Evolutionary conservation across 192 early-diverging fungal genomes (phyloP).

Genomic region (Podila minutissima): DNA sequence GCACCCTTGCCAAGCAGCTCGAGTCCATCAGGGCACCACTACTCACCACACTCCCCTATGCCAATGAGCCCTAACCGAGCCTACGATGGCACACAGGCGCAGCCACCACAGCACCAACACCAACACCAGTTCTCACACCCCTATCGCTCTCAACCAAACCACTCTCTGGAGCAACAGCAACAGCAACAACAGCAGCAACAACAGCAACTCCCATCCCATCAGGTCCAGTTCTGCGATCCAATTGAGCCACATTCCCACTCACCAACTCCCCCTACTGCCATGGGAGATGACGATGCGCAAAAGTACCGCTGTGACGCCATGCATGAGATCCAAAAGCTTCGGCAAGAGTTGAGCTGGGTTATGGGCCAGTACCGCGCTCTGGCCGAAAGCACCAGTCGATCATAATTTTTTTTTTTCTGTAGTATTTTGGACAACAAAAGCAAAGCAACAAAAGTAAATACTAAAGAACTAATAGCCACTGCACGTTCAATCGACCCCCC

Average conservation of each 20-base stretch:
- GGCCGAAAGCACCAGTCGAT: slow-evolving; percentile 6
- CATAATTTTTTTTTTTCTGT: not conserved
- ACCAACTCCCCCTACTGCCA: not conserved
- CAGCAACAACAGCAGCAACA: not conserved
- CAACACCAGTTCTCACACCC: not conserved
- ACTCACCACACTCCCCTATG: not conserved
- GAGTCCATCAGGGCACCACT: slow-evolving; percentile 1
- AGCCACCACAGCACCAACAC: not conserved
- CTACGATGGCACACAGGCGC: too few relatives aligned
- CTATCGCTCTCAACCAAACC: not conserved
- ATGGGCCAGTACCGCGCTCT: slow-evolving; percentile 15
- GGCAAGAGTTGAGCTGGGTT: slow-evolving; percentile 37
- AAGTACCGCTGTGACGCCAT: slow-evolving; percentile 39
- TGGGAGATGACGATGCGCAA: not conserved
- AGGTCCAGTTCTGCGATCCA: not conserved
- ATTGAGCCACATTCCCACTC: not conserved
- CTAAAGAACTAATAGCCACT: not conserved
- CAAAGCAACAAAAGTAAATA: not conserved
- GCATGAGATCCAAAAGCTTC: slow-evolving; percentile 36
- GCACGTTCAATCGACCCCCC: too few relatives aligned
- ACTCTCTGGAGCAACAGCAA: not conserved
- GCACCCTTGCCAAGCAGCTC: not conserved
- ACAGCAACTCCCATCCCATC: not conserved
- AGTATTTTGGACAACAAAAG: not conserved
- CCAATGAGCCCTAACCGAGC: not conserved